Evolutionary conservation across 164 flowering plant genomes (phyloP).

Genomic region (Piper longum): DNA sequence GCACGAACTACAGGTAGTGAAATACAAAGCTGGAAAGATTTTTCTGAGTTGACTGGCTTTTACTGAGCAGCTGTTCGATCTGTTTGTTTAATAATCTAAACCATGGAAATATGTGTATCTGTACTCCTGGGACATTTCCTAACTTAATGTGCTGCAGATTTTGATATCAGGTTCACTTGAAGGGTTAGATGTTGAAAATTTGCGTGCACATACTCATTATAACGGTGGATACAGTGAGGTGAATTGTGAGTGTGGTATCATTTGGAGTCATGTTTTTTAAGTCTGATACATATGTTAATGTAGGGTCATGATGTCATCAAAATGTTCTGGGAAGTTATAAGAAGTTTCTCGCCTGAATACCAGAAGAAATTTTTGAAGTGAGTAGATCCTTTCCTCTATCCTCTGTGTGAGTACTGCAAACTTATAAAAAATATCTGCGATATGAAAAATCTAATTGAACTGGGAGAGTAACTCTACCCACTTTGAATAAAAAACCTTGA

Average conservation of each 20-base stretch:
- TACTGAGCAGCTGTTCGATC: too few relatives aligned
- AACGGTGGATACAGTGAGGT: conserved; percentile 82
- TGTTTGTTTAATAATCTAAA: background rate
- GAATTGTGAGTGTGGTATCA: conserved; percentile 10
- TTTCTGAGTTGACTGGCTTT: background rate
- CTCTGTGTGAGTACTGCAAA: too few relatives aligned
- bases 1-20: conserved; percentile 90
- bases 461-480: too few relatives aligned
- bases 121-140: background rate
- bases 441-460: too few relatives aligned
- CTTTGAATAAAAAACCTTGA: too few relatives aligned
- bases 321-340: conserved; percentile 91
- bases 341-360: conserved; percentile 53
- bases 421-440: too few relatives aligned
- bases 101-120: background rate
- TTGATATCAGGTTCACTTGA: conserved; percentile 90
- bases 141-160: conserved; percentile 30
- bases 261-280: background rate
- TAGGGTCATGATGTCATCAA: conserved; percentile 83
- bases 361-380: conserved; percentile 90
- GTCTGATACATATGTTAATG: background rate
- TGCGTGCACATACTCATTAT: conserved; percentile 56
- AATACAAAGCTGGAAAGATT: background rate
- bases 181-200: conserved; percentile 74
- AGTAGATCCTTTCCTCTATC: conserved; percentile 10